These are phyloP conservation scores for Galerina sulciceps DNA, from an alignment of 768 basidiomycete species.

Conservation along the genomic window DNA sequence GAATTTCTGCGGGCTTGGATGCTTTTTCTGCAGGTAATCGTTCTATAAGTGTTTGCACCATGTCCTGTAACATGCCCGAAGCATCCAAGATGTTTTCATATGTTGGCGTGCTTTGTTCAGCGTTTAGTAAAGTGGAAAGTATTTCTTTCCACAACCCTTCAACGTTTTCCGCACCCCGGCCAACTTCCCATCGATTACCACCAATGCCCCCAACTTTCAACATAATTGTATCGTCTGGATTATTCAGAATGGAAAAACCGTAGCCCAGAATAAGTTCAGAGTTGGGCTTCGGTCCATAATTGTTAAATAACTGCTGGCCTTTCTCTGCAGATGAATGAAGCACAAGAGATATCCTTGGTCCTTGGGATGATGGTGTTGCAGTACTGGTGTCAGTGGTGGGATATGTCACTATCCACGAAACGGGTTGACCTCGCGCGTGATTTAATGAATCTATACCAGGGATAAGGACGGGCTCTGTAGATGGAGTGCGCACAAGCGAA, in stretches of 20 bases:
- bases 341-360: constrained; percentile 63
- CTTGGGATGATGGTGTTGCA: constrained; percentile 2
- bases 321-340: constrained; percentile 45
- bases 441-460: constrained; percentile 90
- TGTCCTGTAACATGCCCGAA: constrained; percentile 65
- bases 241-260: constrained; percentile 80
- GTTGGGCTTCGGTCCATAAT: constrained; percentile 92
- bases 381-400: constrained; percentile 24
- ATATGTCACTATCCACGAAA: constrained; percentile 76
- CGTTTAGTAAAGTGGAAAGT: constrained; percentile 31
- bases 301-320: constrained; percentile 78
- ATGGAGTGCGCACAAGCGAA: constrained; percentile 50
- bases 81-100: constrained; percentile 75
- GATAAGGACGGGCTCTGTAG: constrained; percentile 77
- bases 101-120: constrained; percentile 27
- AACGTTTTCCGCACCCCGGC: constrained; percentile 55
- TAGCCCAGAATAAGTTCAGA: constrained; percentile 90
- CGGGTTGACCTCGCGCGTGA: constrained; percentile 77
- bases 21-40: constrained; percentile 46
- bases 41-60: constrained; percentile 58
- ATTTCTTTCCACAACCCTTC: constrained; percentile 68
- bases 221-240: constrained; percentile 87
- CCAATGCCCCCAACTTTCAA: constrained; percentile 70
- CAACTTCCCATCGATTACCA: constrained; percentile 63
- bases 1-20: constrained; percentile 30